These are phyloP conservation scores for Nematodospora anomalae DNA, from an alignment of 1,139 yeast species.

Conservation along the genomic window DNA sequence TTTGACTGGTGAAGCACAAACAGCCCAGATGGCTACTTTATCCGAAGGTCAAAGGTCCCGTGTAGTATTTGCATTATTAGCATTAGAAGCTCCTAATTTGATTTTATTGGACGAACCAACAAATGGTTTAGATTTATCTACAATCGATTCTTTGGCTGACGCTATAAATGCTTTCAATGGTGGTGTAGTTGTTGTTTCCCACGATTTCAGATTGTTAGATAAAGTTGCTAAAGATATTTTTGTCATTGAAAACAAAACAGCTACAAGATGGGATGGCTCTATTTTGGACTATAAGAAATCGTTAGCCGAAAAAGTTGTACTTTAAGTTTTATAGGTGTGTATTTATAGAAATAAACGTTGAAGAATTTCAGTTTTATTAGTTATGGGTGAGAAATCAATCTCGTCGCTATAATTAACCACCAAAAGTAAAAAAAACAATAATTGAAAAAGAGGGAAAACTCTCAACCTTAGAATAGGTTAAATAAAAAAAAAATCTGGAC, in stretches of 20 bases:
- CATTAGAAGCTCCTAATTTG: conserved; percentile 93
- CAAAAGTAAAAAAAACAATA: too few species aligned
- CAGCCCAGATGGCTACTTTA: conserved; percentile 96
- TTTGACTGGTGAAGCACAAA: conserved; percentile 98
- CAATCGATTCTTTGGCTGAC: conserved; percentile 95
- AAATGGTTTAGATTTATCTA: conserved; percentile 97
- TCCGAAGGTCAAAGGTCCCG: conserved; percentile 99
- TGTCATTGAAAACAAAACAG: conserved; percentile 92
- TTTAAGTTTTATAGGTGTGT: conserved; percentile 3
- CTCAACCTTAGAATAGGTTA: too few species aligned
- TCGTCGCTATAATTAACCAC: too few species aligned
- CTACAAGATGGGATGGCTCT: conserved; percentile 93
- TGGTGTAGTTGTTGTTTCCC: conserved; percentile 98
- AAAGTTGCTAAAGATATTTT: conserved; percentile 96
- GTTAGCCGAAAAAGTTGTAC: conserved; percentile 82
- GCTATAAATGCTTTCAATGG: conserved; percentile 94
- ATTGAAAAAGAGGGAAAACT: too few species aligned
- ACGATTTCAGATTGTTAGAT: conserved; percentile 97
- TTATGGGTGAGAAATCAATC: too few species aligned
- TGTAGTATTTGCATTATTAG: conserved; percentile 94
- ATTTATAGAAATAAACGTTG: neutral
- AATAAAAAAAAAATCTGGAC: conserved; percentile 49
- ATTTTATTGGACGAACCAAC: conserved; percentile 98
- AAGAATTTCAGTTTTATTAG: too few species aligned
- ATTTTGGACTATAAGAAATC: conserved; percentile 91